Evolutionary conservation across 176 grass and related monocot species (phyloP).

Genomic region (Oryza officinalis): DNA sequence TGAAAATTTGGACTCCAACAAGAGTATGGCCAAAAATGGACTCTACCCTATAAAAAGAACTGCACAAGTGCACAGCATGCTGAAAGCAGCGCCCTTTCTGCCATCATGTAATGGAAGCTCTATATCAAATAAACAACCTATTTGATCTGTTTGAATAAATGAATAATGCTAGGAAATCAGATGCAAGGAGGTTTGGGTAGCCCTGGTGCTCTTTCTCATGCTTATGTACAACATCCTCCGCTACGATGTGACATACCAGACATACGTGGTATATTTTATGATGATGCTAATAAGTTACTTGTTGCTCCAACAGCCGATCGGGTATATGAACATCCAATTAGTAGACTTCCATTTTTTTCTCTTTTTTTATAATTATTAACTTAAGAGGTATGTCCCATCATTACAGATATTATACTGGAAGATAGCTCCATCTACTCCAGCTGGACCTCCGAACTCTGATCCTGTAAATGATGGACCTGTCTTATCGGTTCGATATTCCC

Average conservation of each 20-base stretch:
- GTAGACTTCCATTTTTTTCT: background rate
- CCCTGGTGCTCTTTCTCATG: slow-evolving; percentile 75
- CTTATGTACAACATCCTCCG: slow-evolving; percentile 87
- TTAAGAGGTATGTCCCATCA: slow-evolving; percentile 1
- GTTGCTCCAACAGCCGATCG: slow-evolving; percentile 83
- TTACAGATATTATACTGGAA: slow-evolving; percentile 96
- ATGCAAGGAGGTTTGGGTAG: slow-evolving; percentile 58
- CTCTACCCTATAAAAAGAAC: background rate
- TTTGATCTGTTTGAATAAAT: slow-evolving; percentile 1
- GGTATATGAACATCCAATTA: slow-evolving; percentile 49
- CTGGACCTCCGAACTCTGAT: slow-evolving; percentile 86
- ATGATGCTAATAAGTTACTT: slow-evolving; percentile 89
- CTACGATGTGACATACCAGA: slow-evolving; percentile 87
- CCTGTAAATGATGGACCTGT: slow-evolving; percentile 76
- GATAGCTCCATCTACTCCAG: slow-evolving; percentile 49
- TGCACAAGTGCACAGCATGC: background rate
- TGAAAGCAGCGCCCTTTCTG: slow-evolving; percentile 9
- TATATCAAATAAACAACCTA: background rate
- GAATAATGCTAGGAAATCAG: slow-evolving; percentile 49
- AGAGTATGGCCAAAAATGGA: background rate
- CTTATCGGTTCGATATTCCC: slow-evolving; percentile 81
- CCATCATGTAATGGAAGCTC: slow-evolving; percentile 19
- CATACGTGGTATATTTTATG: slow-evolving; percentile 79
- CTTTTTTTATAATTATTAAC: background rate
- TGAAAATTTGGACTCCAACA: background rate